Evolutionary conservation across 2,329 filamentous ascomycete genomes (phyloP).

Genomic region (Penicillium sclerotiorum): DNA sequence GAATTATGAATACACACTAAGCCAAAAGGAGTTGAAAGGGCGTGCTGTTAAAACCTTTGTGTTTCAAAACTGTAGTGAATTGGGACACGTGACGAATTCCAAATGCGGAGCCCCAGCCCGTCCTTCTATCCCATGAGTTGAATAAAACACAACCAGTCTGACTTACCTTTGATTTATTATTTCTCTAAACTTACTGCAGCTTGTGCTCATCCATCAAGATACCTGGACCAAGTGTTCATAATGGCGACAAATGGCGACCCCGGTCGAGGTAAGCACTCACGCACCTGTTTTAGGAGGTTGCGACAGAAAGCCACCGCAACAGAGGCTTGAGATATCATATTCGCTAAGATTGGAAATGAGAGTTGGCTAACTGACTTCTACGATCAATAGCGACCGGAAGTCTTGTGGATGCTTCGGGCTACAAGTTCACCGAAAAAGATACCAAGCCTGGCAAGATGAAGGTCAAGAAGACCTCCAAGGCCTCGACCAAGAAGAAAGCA

Average conservation of each 20-base stretch:
- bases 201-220: too few species aligned
- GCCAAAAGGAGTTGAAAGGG: too few species aligned
- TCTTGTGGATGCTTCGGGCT: constrained; percentile 49
- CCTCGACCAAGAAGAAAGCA: constrained; percentile 39
- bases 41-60: too few species aligned
- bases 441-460: constrained; percentile 49
- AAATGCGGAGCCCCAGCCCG: constrained; percentile 32
- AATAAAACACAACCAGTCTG: constrained; percentile 9
- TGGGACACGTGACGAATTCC: constrained; percentile 24
- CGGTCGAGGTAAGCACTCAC: constrained; percentile 36
- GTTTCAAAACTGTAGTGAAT: too few species aligned
- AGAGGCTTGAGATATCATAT: too few species aligned
- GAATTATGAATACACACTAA: too few species aligned
- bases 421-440: constrained; percentile 49
- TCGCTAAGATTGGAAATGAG: too few species aligned
- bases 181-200: too few species aligned
- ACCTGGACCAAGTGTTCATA: too few species aligned
- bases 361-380: constrained; percentile 6
- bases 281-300: too few species aligned
- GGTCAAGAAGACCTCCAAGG: constrained; percentile 43
- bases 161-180: too few species aligned
- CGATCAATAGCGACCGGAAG: constrained; percentile 31
- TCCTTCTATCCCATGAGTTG: constrained; percentile 20
- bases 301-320: too few species aligned
- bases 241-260: constrained; percentile 42